Evolutionary conservation across 257 asterid species (phyloP), one percentile per base, ranked within the genome.

Genomic region (Solanum sejunctum): DNA sequence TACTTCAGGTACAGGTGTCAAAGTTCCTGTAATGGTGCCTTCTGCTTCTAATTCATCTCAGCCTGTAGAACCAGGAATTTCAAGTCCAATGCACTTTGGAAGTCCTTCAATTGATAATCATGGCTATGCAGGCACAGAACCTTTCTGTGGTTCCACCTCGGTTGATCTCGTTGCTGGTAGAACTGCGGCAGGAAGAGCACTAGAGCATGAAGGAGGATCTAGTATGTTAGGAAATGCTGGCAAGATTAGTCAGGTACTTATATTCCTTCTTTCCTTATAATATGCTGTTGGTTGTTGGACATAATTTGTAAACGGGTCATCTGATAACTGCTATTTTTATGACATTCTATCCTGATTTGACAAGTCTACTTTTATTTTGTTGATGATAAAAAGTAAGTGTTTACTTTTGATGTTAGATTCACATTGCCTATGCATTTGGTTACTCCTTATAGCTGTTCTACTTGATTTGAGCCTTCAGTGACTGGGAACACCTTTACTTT

Each of bases 71-170:
- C 84, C 94, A 36, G 92, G 90, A 85, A 84, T 87, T 84, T 86
- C 94, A 54, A 88, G 87, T 89, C 90, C 90, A 84, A 86, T 91
- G 94, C 97, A 91, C 88, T 94, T 91, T 90, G 93, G 91, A 54
- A 90, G 89, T 91, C 90, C 98, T 86, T 88, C 97, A 81, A 86
- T 89, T 81, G 98, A 93, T 61, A 91, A 87, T 86, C 97, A 89
- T 83, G 92, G 93, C 56, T 91, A 91, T 85, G 90, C 91, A 83
- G 91, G 90, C 85, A 81, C 87, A 83, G 98, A 92, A 88, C 88
- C 88, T 49, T 90, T 91, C 89, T 80, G 93, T 52, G 86, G 92
- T 72, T 85, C 86, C 26, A 82, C 92, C 69, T 87, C 93, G 2
- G 88, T 85, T 57, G 97, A 94, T 85, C 89, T 90, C 84, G 85